These are phyloP conservation scores for Cladophialophora exuberans DNA, from an alignment of 2,329 filamentous ascomycete genomes.

Conservation along the genomic window DNA sequence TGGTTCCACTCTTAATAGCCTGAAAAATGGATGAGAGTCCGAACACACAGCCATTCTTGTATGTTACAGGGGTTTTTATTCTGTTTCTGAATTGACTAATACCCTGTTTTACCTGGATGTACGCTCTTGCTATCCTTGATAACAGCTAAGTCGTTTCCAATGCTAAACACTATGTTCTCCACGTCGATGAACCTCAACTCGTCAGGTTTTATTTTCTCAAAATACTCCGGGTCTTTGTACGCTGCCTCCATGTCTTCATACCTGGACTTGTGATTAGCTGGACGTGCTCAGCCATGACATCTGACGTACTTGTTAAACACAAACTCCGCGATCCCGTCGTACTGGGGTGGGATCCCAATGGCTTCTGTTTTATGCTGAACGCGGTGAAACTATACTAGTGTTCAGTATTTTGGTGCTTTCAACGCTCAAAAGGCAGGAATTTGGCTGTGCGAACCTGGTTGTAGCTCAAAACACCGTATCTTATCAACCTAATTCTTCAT, in stretches of 20 bases:
- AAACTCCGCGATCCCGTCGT: slow-evolving; percentile 18
- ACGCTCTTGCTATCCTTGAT: slow-evolving; percentile 13
- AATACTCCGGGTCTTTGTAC: slow-evolving; percentile 17
- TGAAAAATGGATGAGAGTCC: not conserved
- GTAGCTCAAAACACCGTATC: slow-evolving; percentile 15
- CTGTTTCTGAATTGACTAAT: not conserved
- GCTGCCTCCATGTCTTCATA: slow-evolving; percentile 17
- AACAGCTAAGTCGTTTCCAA: slow-evolving; percentile 13
- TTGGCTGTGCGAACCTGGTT: slow-evolving; percentile 3
- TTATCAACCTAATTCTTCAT: slow-evolving; percentile 5
- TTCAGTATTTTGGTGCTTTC: not conserved
- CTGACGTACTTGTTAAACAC: slow-evolving; percentile 11
- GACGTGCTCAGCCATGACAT: not conserved
- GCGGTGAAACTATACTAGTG: slow-evolving; percentile 7
- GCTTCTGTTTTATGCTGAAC: not conserved
- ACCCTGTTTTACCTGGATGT: slow-evolving; percentile 4
- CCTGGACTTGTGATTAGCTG: not conserved
- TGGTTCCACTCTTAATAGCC: not conserved
- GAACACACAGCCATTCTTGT: not conserved
- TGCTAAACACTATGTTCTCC: slow-evolving; percentile 17
- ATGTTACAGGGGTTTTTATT: not conserved
- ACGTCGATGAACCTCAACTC: slow-evolving; percentile 20
- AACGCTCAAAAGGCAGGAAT: not conserved
- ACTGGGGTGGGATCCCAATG: slow-evolving; percentile 13
- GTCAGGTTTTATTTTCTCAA: slow-evolving; percentile 17